These are phyloP conservation scores for Ilyonectria destructans DNA, from an alignment of 2,329 filamentous ascomycete species.

Conservation along the genomic window DNA sequence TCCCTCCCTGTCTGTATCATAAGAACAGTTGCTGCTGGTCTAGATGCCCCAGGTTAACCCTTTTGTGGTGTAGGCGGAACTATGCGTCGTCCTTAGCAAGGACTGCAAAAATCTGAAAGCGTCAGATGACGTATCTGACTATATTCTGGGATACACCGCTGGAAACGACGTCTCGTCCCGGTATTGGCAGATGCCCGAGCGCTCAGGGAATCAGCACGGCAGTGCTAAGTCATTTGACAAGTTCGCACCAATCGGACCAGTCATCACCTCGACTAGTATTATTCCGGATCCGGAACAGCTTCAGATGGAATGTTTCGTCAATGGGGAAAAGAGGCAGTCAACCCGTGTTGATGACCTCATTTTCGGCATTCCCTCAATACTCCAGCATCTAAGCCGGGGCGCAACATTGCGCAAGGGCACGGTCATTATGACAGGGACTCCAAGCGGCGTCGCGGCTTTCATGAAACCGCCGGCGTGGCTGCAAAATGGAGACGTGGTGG, in stretches of 20 bases:
- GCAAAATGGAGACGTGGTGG: slow-evolving; percentile 12
- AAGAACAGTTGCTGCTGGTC: no score
- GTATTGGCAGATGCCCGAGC: slow-evolving; percentile 5
- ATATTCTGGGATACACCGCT: not conserved
- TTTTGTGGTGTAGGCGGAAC: not conserved
- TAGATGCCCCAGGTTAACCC: not conserved
- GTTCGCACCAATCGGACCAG: slow-evolving; percentile 16
- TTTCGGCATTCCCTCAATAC: not conserved
- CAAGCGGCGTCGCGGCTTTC: slow-evolving; percentile 20
- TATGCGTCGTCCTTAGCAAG: not conserved
- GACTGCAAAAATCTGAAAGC: not conserved
- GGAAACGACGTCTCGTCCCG: slow-evolving; percentile 15
- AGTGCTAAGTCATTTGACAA: slow-evolving; percentile 18
- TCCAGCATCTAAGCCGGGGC: slow-evolving; percentile 5
- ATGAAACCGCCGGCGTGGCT: slow-evolving; percentile 24
- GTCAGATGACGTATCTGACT: not conserved
- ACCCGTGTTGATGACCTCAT: slow-evolving; percentile 16
- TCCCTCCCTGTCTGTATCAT: no score
- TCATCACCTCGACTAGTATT: not conserved
- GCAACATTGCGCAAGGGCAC: slow-evolving; percentile 18
- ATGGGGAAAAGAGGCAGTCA: slow-evolving; percentile 17
- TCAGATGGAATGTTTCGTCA: slow-evolving; percentile 8
- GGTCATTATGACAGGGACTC: slow-evolving; percentile 19
- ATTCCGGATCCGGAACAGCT: slow-evolving; percentile 1
- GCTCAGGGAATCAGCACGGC: slow-evolving; percentile 3